Percentiles rank a stretch among this genome's conserved stretches.
phyloP scores from a whole-genome alignment of 495 filamentous ascomycete genomes.

The Cercophora sp. region DNA sequence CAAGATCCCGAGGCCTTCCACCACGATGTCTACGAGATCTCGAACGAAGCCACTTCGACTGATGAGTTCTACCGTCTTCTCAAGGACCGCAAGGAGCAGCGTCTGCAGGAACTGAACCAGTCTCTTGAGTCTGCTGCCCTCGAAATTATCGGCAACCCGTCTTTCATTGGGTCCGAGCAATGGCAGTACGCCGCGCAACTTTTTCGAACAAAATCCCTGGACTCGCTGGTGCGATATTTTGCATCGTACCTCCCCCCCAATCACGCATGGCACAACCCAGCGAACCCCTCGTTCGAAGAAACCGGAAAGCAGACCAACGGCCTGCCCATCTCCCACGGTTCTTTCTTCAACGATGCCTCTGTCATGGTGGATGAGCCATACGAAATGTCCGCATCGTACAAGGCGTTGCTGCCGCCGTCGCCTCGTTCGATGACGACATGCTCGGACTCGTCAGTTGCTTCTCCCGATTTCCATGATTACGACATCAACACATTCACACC shows the following conservation, averaged over 20 bases:
- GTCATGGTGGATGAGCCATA: conserved; percentile 42
- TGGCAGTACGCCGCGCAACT: conserved; percentile 49
- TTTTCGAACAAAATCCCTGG: conserved; percentile 48
- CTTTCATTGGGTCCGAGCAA: conserved; percentile 46
- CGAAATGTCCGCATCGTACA: conserved; percentile 23
- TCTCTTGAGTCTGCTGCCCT: conserved; percentile 46
- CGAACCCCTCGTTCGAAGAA: conserved; percentile 23
- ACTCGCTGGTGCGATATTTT: conserved; percentile 50
- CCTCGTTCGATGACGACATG: conserved; percentile 47
- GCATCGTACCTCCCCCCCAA: conserved; percentile 46
- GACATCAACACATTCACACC: conserved; percentile 31
- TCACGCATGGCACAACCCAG: conserved; percentile 33
- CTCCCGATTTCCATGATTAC: conserved; percentile 23
- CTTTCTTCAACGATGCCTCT: conserved; percentile 34
- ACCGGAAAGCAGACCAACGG: conserved; percentile 25
- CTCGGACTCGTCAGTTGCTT: conserved; percentile 38
- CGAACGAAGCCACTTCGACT: conserved; percentile 33
- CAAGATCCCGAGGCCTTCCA: conserved; percentile 41
- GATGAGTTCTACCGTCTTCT: conserved; percentile 47
- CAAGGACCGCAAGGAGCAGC: conserved; percentile 42
- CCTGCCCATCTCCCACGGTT: conserved; percentile 16
- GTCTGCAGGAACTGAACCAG: conserved; percentile 43
- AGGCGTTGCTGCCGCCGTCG: conserved; percentile 38
- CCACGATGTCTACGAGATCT: conserved; percentile 44
- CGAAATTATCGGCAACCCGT: conserved; percentile 49